phyloP scores from a whole-genome alignment of 2,329 filamentous ascomycete genomes.

The Thyridium curvatum region DNA sequence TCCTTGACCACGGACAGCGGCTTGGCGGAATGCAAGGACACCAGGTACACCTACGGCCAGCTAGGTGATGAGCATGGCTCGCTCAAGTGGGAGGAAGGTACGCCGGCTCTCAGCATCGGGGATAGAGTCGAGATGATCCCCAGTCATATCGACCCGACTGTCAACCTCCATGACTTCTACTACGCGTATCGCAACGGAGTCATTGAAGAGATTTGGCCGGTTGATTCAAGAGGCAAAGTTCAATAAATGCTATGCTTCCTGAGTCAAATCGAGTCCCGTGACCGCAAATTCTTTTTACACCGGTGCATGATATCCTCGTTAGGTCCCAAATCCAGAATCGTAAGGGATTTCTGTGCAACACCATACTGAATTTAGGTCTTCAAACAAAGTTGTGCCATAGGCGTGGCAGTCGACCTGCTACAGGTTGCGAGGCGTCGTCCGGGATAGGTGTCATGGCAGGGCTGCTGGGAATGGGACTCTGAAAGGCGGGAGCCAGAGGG shows the following conservation, averaged over 20 bases:
- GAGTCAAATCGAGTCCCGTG: too few species aligned
- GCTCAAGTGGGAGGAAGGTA: slow-evolving; percentile 35
- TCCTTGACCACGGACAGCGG: slow-evolving; percentile 45
- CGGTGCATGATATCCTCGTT: too few species aligned
- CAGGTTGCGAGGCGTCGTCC: too few species aligned
- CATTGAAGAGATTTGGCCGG: slow-evolving; percentile 44
- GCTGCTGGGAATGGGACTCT: not conserved
- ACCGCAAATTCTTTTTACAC: too few species aligned
- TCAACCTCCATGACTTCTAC: slow-evolving; percentile 45
- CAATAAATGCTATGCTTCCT: slow-evolving; percentile 35
- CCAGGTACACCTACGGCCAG: slow-evolving; percentile 33
- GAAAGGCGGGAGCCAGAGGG: not conserved
- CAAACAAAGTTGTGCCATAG: too few species aligned
- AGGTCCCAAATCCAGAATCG: too few species aligned
- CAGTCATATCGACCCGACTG: slow-evolving; percentile 48
- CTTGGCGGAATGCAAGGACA: slow-evolving; percentile 37
- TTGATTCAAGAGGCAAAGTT: slow-evolving; percentile 44
- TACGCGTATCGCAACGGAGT: slow-evolving; percentile 40
- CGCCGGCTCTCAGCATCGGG: slow-evolving; percentile 30
- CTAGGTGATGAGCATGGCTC: slow-evolving; percentile 44
- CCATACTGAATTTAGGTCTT: too few species aligned
- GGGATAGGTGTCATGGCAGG: not conserved
- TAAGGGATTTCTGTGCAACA: too few species aligned
- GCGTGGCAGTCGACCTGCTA: too few species aligned
- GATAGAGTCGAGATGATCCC: slow-evolving; percentile 45